phyloP scores from a whole-genome alignment of 208 protist species.

The Leishmania arabica region DNA sequence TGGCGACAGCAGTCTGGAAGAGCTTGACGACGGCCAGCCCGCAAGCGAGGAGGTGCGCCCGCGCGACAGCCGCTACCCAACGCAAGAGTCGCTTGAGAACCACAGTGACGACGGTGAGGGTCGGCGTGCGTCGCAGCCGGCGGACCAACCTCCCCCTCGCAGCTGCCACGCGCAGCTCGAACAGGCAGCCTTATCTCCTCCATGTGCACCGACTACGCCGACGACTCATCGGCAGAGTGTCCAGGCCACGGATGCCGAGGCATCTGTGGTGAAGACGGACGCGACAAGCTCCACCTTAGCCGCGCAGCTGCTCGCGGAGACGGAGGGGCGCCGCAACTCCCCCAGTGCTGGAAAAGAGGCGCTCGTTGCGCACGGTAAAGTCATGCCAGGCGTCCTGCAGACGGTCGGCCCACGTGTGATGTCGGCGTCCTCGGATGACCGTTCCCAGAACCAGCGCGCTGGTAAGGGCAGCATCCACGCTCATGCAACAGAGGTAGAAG shows the following conservation, averaged over 20 bases:
- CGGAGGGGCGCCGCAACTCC: not conserved
- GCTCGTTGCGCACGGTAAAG: not conserved
- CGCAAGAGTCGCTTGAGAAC: constrained; percentile 6
- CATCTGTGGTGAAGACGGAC: not conserved
- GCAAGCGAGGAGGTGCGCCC: not conserved
- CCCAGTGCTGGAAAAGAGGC: not conserved
- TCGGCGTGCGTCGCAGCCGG: not conserved
- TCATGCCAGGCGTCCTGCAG: constrained; percentile 1
- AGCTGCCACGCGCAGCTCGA: constrained; percentile 6
- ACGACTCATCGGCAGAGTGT: constrained; percentile 1
- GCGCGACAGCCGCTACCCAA: constrained; percentile 3
- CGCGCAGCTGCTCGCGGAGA: not conserved
- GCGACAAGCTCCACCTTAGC: not conserved
- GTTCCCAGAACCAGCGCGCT: not conserved
- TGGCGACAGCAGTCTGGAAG: not conserved
- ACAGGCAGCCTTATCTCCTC: not conserved
- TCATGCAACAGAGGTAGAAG: not conserved
- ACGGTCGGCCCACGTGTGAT: not conserved
- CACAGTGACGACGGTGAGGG: not conserved
- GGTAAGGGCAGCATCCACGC: constrained; percentile 1
- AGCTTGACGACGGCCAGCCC: constrained; percentile 1
- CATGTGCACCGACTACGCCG: not conserved
- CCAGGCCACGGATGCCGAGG: not conserved
- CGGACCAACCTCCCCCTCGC: not conserved
- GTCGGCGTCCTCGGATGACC: not conserved